Evolutionary conservation across 2,329 filamentous ascomycete species (phyloP).

Genomic region (Aureobasidium uvarum): DNA sequence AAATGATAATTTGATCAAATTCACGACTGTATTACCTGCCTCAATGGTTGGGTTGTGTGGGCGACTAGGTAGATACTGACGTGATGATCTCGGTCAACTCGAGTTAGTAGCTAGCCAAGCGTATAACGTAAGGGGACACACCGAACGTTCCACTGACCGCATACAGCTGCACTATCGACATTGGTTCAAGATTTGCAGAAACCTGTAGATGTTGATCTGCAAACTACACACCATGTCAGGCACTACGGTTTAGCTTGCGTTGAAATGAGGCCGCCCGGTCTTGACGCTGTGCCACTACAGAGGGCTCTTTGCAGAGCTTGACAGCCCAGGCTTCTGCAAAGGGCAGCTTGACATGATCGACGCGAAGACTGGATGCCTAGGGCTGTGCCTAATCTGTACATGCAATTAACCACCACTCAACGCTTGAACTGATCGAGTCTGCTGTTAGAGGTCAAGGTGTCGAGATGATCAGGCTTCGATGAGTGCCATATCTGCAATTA

Average conservation of each 20-base stretch:
- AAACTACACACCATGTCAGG: background rate
- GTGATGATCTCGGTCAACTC: background rate
- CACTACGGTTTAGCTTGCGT: background rate
- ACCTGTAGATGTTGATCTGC: slow-evolving; percentile 1
- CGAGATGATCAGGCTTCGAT: background rate
- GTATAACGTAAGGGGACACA: too few relatives aligned
- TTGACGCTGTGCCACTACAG: background rate
- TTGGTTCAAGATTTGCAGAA: background rate
- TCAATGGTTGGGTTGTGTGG: background rate
- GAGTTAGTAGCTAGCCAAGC: background rate
- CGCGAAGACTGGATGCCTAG: background rate
- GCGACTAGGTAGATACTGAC: background rate
- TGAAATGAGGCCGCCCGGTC: background rate
- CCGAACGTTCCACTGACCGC: background rate
- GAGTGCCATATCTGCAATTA: background rate
- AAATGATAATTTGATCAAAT: too few relatives aligned
- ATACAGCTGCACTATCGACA: background rate
- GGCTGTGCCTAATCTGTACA: background rate
- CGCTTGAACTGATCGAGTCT: background rate
- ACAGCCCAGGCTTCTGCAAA: background rate
- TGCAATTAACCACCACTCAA: background rate
- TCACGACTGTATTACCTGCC: background rate
- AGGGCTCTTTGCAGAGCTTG: background rate
- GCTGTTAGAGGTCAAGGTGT: background rate
- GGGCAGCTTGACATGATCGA: background rate